A percentile compares a stretch with the other conserved stretches of the same genome.
Evolutionary conservation across 2,329 filamentous ascomycete genomes (phyloP).

Genomic region (Anthostomella pinea): DNA sequence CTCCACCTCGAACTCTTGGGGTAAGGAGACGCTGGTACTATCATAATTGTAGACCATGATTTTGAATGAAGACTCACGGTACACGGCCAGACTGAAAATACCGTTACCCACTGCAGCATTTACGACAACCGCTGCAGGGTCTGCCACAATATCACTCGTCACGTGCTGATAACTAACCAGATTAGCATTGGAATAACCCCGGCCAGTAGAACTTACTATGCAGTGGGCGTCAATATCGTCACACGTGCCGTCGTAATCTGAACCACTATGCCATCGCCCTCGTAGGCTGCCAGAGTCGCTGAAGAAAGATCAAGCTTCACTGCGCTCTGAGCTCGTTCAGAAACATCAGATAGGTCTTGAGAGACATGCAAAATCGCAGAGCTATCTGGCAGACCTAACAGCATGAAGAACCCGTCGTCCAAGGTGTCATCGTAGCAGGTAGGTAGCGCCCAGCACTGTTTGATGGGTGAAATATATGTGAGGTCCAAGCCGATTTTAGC

Average conservation of each 20-base stretch:
- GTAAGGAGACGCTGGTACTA: conserved; percentile 27
- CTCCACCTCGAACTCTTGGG: conserved; percentile 33
- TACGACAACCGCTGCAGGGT: conserved; percentile 32
- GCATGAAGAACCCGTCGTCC: conserved; percentile 37
- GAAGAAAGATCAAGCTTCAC: conserved; percentile 50
- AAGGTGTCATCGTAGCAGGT: conserved; percentile 15
- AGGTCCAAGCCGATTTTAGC: conserved; percentile 62
- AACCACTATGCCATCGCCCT: conserved; percentile 38
- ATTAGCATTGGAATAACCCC: conserved; percentile 6
- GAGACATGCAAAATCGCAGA: conserved; percentile 49
- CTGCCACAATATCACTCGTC: conserved; percentile 33
- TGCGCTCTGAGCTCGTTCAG: conserved; percentile 39
- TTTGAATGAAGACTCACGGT: conserved; percentile 34
- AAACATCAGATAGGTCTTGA: conserved; percentile 44
- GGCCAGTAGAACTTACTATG: conserved; percentile 34
- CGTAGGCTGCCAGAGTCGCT: conserved; percentile 47
- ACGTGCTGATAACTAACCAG: conserved; percentile 29
- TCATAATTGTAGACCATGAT: conserved; percentile 40
- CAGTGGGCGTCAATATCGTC: conserved; percentile 36
- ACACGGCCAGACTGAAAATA: conserved; percentile 42
- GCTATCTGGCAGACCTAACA: conserved; percentile 49
- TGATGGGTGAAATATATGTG: conserved; percentile 47
- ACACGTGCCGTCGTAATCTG: conserved; percentile 54
- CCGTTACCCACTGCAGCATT: conserved; percentile 41
- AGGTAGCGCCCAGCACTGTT: conserved; percentile 52